These are phyloP conservation scores for Obelidium mucronatum DNA, from an alignment of 192 early-diverging fungal genomes.

Conservation along the genomic window DNA sequence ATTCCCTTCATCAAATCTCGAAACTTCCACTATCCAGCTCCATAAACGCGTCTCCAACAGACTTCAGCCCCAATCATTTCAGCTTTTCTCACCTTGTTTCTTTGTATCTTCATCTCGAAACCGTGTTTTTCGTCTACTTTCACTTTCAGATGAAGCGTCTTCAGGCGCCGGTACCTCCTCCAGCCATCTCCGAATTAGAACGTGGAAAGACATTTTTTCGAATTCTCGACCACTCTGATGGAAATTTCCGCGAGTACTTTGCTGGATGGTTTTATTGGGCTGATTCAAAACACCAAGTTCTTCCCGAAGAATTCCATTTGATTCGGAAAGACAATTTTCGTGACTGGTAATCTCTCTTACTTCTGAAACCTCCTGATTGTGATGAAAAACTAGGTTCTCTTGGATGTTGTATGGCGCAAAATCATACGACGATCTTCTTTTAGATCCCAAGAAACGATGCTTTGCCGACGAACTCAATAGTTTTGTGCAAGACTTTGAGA, in stretches of 20 bases:
- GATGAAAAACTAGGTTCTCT: neutral
- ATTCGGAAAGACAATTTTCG: conserved; percentile 30
- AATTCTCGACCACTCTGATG: neutral
- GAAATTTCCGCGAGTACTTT: conserved; percentile 30
- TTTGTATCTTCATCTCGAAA: conserved; percentile 20
- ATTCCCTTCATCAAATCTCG: conserved; percentile 10
- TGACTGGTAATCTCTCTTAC: conserved; percentile 20
- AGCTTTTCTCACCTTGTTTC: neutral
- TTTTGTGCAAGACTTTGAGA: conserved; percentile 30
- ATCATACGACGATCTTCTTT: neutral
- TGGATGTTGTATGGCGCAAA: neutral
- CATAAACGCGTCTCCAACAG: neutral
- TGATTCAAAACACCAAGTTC: neutral
- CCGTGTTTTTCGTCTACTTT: conserved; percentile 33
- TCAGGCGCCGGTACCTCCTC: conserved; percentile 11
- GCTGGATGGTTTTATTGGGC: conserved; percentile 31
- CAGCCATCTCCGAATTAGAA: conserved; percentile 21
- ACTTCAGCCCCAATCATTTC: neutral
- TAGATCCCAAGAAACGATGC: neutral
- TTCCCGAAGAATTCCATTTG: conserved; percentile 17
- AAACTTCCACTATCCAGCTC: neutral
- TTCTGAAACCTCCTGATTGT: neutral
- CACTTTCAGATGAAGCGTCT: conserved; percentile 21
- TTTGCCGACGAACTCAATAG: conserved; percentile 21
- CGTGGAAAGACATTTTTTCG: conserved; percentile 18